Conservation (phyloP, 2,329 filamentous ascomycete species). For the Monosporascus sp. region DNA sequence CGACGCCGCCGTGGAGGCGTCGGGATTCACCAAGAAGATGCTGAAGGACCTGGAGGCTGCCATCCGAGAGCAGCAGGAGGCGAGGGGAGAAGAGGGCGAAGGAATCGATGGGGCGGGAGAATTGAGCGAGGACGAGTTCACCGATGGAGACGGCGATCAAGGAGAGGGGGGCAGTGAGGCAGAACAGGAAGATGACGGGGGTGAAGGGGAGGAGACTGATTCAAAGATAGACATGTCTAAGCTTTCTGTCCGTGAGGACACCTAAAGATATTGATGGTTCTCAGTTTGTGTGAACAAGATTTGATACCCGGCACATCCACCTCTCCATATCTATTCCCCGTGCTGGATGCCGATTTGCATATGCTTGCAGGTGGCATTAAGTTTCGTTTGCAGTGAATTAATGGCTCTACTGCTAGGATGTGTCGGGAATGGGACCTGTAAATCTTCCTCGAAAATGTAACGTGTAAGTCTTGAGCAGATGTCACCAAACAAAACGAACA, state of each 20-base stretch:
- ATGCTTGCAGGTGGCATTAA: no score
- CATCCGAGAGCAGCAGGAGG: slow-evolving; percentile 69
- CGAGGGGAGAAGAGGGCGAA: slow-evolving; percentile 34
- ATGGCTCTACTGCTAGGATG: no score
- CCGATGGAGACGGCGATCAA: slow-evolving; percentile 29
- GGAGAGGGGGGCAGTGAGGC: slow-evolving; percentile 23
- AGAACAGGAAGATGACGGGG: slow-evolving; percentile 21
- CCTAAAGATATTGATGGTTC: slow-evolving; percentile 9
- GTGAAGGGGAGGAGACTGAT: slow-evolving; percentile 20
- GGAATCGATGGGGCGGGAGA: slow-evolving; percentile 29
- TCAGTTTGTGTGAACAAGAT: not conserved
- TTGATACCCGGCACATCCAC: not conserved
- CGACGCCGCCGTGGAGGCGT: slow-evolving; percentile 85
- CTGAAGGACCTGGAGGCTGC: slow-evolving; percentile 88
- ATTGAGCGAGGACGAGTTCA: slow-evolving; percentile 24
- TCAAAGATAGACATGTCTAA: slow-evolving; percentile 16
- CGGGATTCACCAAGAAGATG: slow-evolving; percentile 96
- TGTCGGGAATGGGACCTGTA: no score
- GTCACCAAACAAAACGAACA: no score
- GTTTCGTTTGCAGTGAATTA: no score
- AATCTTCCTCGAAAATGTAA: no score
- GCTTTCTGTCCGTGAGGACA: slow-evolving; percentile 20
- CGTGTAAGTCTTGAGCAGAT: no score
- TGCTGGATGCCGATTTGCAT: not conserved
- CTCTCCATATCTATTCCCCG: not conserved